Percentiles rank a stretch among this genome's conserved stretches.
These are phyloP conservation scores for Podaxis pistillaris DNA, from an alignment of 768 basidiomycete species.

Conservation along the genomic window DNA sequence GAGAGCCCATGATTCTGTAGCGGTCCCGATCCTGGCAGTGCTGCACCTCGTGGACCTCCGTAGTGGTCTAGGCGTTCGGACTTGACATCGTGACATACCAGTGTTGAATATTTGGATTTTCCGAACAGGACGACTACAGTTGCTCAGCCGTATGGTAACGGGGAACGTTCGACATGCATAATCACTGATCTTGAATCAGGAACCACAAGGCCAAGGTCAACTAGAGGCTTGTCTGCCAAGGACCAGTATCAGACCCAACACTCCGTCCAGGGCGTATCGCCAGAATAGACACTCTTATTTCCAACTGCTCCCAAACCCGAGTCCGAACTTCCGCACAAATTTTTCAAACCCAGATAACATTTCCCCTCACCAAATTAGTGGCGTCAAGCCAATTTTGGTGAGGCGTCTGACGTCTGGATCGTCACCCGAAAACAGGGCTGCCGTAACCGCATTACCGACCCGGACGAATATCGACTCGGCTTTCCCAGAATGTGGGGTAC, in stretches of 20 bases:
- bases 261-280: not conserved
- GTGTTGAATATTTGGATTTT: too few relatives aligned
- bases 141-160: not conserved
- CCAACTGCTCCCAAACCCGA: constrained; percentile 4
- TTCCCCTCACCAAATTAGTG: not conserved
- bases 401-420: not conserved
- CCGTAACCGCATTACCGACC: not conserved
- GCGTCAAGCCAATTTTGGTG: not conserved
- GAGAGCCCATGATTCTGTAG: not conserved
- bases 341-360: not conserved
- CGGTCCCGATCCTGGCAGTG: too few relatives aligned
- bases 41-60: too few relatives aligned
- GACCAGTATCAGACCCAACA: not conserved
- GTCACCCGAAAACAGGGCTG: not conserved
- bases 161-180: not conserved
- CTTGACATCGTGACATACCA: too few relatives aligned
- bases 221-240: not conserved
- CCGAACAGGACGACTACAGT: too few relatives aligned
- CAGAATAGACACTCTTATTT: not conserved
- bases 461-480: not conserved
- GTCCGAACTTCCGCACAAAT: not conserved
- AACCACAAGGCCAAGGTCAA: not conserved
- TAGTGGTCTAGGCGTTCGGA: too few relatives aligned
- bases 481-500: constrained; percentile 1
- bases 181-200: not conserved